Evolutionary conservation across 352 stramenopile genomes (phyloP).

Genomic region (Thalassiosira tumida): DNA sequence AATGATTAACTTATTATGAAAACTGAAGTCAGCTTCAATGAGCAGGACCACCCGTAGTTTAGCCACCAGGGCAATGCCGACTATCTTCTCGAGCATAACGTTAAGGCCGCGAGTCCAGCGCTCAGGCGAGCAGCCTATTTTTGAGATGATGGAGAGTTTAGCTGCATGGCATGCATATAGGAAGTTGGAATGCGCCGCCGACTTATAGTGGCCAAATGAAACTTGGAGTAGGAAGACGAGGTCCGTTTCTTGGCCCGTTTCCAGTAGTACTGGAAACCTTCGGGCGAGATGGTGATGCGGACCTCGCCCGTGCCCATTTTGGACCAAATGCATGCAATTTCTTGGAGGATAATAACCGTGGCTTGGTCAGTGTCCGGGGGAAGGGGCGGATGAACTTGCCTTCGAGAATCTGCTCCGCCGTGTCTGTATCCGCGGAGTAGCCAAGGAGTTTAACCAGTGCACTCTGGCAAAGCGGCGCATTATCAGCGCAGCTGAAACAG

Average conservation of each 20-base stretch:
- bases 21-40: conserved; percentile 48
- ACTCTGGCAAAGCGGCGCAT: background rate
- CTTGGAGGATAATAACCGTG: conserved; percentile 21
- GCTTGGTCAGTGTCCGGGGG: no score
- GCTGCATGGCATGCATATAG: background rate
- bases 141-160: background rate
- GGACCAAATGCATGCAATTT: conserved; percentile 19
- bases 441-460: background rate
- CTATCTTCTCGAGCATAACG: conserved; percentile 50
- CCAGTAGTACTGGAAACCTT: conserved; percentile 8
- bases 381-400: no score
- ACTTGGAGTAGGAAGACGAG: background rate
- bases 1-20: conserved; percentile 42
- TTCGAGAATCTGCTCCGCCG: background rate
- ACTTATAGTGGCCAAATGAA: conserved; percentile 32
- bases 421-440: background rate
- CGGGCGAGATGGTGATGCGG: background rate
- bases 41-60: conserved; percentile 38
- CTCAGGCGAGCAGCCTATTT: background rate
- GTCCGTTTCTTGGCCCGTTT: background rate
- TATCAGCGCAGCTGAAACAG: background rate
- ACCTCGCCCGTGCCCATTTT: background rate
- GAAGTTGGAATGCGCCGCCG: background rate
- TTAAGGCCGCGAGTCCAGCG: conserved; percentile 12
- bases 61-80: conserved; percentile 13